Percentiles rank a stretch among this genome's conserved stretches.
These are phyloP conservation scores for Saccharomycopsis schoenii DNA, from an alignment of 805 yeast species.

Conservation along the genomic window DNA sequence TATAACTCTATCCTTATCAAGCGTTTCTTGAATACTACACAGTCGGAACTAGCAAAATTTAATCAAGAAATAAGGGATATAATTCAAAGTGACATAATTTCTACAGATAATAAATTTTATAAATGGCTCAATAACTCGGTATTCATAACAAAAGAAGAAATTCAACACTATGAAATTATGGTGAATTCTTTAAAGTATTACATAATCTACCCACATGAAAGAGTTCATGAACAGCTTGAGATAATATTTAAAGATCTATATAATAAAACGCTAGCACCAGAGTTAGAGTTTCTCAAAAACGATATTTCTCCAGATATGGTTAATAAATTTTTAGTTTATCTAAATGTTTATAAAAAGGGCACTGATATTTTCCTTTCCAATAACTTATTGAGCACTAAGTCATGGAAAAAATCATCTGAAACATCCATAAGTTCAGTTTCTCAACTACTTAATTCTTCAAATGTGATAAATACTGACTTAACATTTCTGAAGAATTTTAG, in stretches of 20 bases:
- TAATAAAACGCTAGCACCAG: neutral
- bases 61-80: slow-evolving; percentile 15
- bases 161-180: slow-evolving; percentile 19
- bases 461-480: neutral
- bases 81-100: slow-evolving; percentile 1
- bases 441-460: slow-evolving; percentile 2
- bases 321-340: slow-evolving; percentile 16
- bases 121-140: slow-evolving; percentile 19
- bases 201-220: slow-evolving; percentile 26
- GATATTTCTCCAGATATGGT: neutral
- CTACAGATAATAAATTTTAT: slow-evolving; percentile 10
- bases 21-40: slow-evolving; percentile 18
- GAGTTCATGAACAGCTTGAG: slow-evolving; percentile 18
- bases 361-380: slow-evolving; percentile 24
- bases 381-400: slow-evolving; percentile 12
- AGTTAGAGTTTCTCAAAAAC: neutral
- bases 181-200: slow-evolving; percentile 24
- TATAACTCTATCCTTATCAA: slow-evolving; percentile 20
- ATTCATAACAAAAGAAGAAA: slow-evolving; percentile 19
- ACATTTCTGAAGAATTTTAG: neutral
- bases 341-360: slow-evolving; percentile 18
- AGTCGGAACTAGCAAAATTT: slow-evolving; percentile 22
- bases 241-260: slow-evolving; percentile 17
- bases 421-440: slow-evolving; percentile 3
- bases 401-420: neutral